A percentile compares a stretch with the other conserved stretches of the same genome.
These are phyloP conservation scores for Phytopythium montanum DNA, from an alignment of 352 stramenopile species.

Conservation along the genomic window DNA sequence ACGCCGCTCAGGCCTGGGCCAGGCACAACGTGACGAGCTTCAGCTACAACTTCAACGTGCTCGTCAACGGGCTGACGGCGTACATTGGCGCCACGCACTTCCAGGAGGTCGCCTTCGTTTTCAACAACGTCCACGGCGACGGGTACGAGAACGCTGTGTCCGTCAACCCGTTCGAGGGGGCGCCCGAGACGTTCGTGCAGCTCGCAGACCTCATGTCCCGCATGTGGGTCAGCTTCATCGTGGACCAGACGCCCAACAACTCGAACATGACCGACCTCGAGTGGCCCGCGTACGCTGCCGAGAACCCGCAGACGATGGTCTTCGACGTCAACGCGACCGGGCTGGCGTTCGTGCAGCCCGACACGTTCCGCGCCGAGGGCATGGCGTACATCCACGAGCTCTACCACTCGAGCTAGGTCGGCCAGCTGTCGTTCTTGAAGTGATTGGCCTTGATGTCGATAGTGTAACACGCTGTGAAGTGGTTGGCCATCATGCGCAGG, in stretches of 20 bases:
- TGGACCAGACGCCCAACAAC: slow-evolving; percentile 21
- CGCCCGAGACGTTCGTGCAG: slow-evolving; percentile 16
- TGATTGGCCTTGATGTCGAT: too few species aligned
- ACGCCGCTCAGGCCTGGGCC: slow-evolving; percentile 24
- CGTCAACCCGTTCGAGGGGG: slow-evolving; percentile 18
- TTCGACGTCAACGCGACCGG: slow-evolving; percentile 27
- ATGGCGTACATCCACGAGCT: slow-evolving; percentile 13
- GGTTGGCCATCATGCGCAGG: too few species aligned
- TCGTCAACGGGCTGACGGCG: slow-evolving; percentile 6
- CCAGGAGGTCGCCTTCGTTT: slow-evolving; percentile 24
- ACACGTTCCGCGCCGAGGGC: slow-evolving; percentile 25
- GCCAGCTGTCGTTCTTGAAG: too few species aligned
- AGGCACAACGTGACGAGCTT: slow-evolving; percentile 17
- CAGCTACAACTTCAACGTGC: slow-evolving; percentile 29
- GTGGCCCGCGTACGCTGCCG: slow-evolving; percentile 22
- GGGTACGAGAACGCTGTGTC: slow-evolving; percentile 12
- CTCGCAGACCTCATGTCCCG: slow-evolving; percentile 21
- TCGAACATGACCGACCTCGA: slow-evolving; percentile 12
- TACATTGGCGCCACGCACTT: slow-evolving; percentile 22
- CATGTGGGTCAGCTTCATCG: slow-evolving; percentile 31
- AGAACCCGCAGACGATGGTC: slow-evolving; percentile 25
- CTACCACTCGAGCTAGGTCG: background rate
- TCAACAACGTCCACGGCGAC: slow-evolving; percentile 23
- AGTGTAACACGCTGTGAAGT: too few species aligned
- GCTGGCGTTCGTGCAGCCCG: slow-evolving; percentile 20